Evolutionary conservation across 768 basidiomycete species (phyloP).

Genomic region (Hericium coralloides): DNA sequence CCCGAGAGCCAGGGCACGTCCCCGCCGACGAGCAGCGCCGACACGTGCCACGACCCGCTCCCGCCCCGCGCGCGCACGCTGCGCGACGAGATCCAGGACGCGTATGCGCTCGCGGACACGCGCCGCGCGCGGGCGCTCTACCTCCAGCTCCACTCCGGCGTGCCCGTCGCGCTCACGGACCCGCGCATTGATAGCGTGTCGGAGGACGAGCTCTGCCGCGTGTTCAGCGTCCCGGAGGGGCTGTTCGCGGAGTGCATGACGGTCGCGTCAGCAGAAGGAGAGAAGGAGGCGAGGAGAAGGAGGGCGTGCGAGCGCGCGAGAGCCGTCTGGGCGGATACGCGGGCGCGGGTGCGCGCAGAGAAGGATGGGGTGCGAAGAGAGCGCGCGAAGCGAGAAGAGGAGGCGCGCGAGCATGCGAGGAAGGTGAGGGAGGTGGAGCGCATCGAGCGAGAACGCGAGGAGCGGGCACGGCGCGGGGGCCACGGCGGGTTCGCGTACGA

Average conservation of each 20-base stretch:
- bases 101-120: background rate
- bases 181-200: background rate
- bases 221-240: background rate
- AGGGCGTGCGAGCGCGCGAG: background rate
- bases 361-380: constrained; percentile 1
- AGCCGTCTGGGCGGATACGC: constrained; percentile 1
- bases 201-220: background rate
- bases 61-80: background rate
- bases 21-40: background rate
- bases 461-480: constrained; percentile 1
- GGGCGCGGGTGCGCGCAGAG: constrained; percentile 11
- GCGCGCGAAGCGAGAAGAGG: constrained; percentile 8
- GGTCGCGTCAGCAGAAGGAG: background rate
- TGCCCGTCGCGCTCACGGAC: constrained; percentile 1
- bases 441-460: constrained; percentile 3
- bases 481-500: background rate
- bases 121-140: constrained; percentile 5
- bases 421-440: constrained; percentile 1
- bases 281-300: background rate
- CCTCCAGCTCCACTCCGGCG: constrained; percentile 6
- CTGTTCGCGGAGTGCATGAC: background rate
- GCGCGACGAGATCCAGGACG: background rate
- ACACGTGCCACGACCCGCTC: background rate
- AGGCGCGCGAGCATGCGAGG: background rate
- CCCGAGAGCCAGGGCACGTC: background rate